Evolutionary conservation across 1,284 basidiomycete species (phyloP).

Genomic region (Butyriboletus appendiculatus): DNA sequence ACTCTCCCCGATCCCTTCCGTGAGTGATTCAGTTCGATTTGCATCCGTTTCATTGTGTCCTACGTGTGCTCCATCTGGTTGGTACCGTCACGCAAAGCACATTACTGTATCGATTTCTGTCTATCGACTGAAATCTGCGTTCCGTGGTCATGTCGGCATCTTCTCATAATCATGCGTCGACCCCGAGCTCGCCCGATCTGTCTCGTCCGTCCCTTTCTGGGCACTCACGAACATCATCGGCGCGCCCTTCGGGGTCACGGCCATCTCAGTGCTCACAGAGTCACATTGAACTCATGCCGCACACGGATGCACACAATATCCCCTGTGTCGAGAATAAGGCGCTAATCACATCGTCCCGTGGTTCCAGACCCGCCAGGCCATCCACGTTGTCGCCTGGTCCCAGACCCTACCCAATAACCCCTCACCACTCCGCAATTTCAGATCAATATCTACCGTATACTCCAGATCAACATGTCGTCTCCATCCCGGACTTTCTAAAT

Average conservation of each 20-base stretch:
- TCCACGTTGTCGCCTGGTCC: constrained; percentile 42
- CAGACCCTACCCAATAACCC: constrained; percentile 28
- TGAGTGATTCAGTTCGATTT: constrained; percentile 32
- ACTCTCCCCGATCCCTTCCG: constrained; percentile 19
- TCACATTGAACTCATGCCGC: constrained; percentile 16
- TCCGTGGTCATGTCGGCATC: constrained; percentile 15
- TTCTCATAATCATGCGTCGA: constrained; percentile 16
- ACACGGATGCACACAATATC: constrained; percentile 26
- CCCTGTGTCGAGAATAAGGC: constrained; percentile 27
- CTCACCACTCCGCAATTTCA: constrained; percentile 42
- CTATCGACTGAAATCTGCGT: constrained; percentile 27
- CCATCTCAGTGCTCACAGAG: constrained; percentile 24
- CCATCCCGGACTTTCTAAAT: constrained; percentile 32
- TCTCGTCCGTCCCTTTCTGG: constrained; percentile 32
- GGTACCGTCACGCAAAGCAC: constrained; percentile 22
- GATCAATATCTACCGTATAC: constrained; percentile 32
- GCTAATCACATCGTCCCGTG: constrained; percentile 41
- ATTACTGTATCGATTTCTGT: constrained; percentile 29
- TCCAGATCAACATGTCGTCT: constrained; percentile 39
- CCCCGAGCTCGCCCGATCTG: constrained; percentile 34
- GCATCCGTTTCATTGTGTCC: constrained; percentile 32
- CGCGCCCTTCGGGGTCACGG: constrained; percentile 22
- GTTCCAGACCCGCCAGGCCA: constrained; percentile 43
- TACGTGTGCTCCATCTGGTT: constrained; percentile 30
- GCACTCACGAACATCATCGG: constrained; percentile 34